phyloP scores from a whole-genome alignment of 352 stramenopile genomes.

The Peronospora tabacina region DNA sequence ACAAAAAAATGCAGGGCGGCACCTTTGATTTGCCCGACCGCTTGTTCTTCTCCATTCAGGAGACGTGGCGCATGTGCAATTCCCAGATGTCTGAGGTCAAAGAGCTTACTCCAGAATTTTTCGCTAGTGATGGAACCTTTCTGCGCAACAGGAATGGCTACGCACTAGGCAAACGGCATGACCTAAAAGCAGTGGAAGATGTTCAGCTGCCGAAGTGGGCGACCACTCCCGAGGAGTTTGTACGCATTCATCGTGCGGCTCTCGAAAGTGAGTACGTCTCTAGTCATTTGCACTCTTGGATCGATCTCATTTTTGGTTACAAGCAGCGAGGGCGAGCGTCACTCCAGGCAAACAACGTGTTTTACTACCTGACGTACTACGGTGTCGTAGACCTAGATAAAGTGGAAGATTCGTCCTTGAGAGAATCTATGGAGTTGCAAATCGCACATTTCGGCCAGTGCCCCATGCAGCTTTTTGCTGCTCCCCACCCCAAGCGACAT shows the following conservation, averaged over 20 bases:
- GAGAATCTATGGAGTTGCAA: slow-evolving; percentile 94
- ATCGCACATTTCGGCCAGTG: slow-evolving; percentile 99
- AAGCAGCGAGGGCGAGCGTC: slow-evolving; percentile 94
- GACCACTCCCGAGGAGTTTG: slow-evolving; percentile 91
- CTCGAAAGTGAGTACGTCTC: slow-evolving; percentile 98
- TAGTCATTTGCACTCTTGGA: slow-evolving; percentile 95
- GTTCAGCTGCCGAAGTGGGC: slow-evolving; percentile 97
- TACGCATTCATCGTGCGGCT: slow-evolving; percentile 91
- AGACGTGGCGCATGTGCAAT: slow-evolving; percentile 97
- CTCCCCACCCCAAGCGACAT: slow-evolving; percentile 61
- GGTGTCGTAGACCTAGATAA: slow-evolving; percentile 94
- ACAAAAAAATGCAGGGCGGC: slow-evolving; percentile 94
- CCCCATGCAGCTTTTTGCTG: slow-evolving; percentile 91
- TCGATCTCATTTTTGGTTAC: slow-evolving; percentile 99
- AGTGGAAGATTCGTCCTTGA: slow-evolving; percentile 91
- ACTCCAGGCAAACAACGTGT: slow-evolving; percentile 94
- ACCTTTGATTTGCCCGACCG: slow-evolving; percentile 97
- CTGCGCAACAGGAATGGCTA: slow-evolving; percentile 94
- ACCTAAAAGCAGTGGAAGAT: slow-evolving; percentile 83
- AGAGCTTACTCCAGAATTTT: slow-evolving; percentile 99
- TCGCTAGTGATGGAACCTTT: slow-evolving; percentile 88
- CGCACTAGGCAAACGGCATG: slow-evolving; percentile 88
- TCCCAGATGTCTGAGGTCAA: slow-evolving; percentile 97
- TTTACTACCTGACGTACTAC: slow-evolving; percentile 91
- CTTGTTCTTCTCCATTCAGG: slow-evolving; percentile 94